Percentiles rank a stretch among this genome's conserved stretches.
Conservation (phyloP, 2,329 filamentous ascomycete genomes). For the Colletotrichum musicola region DNA sequence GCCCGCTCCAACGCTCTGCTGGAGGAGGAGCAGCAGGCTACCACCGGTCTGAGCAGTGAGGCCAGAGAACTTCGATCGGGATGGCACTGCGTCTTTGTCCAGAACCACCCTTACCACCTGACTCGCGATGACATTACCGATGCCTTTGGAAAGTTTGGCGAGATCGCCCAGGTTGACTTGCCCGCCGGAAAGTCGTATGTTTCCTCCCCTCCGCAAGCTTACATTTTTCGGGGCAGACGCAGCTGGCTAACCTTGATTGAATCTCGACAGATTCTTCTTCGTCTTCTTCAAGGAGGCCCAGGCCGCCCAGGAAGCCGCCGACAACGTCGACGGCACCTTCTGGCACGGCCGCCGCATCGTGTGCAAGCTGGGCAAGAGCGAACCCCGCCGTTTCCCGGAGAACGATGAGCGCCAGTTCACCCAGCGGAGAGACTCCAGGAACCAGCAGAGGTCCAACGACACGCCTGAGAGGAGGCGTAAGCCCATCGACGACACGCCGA, state of each 20-base stretch:
- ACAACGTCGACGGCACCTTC: constrained; percentile 38
- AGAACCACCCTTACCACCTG: constrained; percentile 79
- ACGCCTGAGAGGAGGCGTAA: too few species aligned
- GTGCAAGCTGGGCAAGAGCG: constrained; percentile 3
- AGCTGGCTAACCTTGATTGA: not conserved
- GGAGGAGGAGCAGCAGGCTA: constrained; percentile 13
- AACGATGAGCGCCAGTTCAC: not conserved
- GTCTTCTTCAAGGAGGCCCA: constrained; percentile 27
- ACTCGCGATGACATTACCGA: constrained; percentile 70
- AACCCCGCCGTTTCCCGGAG: not conserved
- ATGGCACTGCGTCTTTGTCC: constrained; percentile 65
- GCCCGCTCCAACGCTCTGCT: constrained; percentile 19
- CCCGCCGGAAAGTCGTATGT: constrained; percentile 23
- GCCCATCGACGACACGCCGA: constrained; percentile 8
- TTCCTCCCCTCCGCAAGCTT: not conserved
- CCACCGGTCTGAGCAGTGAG: not conserved
- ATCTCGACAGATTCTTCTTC: constrained; percentile 27
- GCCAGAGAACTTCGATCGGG: not conserved
- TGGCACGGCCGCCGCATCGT: constrained; percentile 40
- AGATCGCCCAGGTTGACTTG: constrained; percentile 40
- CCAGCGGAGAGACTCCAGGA: too few species aligned
- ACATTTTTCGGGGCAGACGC: too few species aligned
- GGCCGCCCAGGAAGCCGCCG: constrained; percentile 8
- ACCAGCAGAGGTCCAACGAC: too few species aligned
- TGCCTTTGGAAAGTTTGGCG: constrained; percentile 64